Conservation (phyloP, 1,139 yeast species). For the Taiozyma sp. region DNA sequence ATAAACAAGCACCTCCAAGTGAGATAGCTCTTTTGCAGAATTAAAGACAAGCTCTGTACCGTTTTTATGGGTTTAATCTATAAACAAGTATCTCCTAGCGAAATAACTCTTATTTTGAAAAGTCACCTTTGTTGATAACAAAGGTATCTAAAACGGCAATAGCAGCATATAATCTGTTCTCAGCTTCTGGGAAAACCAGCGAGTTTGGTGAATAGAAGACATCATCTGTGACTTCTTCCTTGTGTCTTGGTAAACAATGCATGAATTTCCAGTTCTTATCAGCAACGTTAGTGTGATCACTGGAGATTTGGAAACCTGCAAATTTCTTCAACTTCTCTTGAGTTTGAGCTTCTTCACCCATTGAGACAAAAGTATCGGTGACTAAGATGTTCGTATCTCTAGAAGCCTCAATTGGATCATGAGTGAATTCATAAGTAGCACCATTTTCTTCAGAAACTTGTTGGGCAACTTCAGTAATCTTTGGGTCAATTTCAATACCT, state of each 20-base stretch:
- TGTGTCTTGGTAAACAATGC: constrained; percentile 97
- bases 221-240: constrained; percentile 90
- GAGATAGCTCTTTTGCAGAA: neutral
- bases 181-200: constrained; percentile 91
- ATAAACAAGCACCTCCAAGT: neutral
- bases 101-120: constrained; percentile 19
- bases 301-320: constrained; percentile 78
- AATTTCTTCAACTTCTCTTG: constrained; percentile 71
- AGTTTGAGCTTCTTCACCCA: constrained; percentile 93
- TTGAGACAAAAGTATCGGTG: constrained; percentile 97
- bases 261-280: constrained; percentile 77
- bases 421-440: constrained; percentile 55
- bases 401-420: constrained; percentile 72
- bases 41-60: neutral
- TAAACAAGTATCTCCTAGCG: neutral
- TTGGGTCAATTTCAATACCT: constrained; percentile 59
- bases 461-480: constrained; percentile 52
- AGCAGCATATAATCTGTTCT: constrained; percentile 93
- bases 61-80: neutral
- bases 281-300: constrained; percentile 57
- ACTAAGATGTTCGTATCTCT: constrained; percentile 75
- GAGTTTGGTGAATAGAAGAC: constrained; percentile 84
- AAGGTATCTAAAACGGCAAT: constrained; percentile 90
- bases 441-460: constrained; percentile 49
- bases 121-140: constrained; percentile 76